Conservation (phyloP, 192 early-diverging fungal genomes). For the Gryganskiella cystojenkinii region DNA sequence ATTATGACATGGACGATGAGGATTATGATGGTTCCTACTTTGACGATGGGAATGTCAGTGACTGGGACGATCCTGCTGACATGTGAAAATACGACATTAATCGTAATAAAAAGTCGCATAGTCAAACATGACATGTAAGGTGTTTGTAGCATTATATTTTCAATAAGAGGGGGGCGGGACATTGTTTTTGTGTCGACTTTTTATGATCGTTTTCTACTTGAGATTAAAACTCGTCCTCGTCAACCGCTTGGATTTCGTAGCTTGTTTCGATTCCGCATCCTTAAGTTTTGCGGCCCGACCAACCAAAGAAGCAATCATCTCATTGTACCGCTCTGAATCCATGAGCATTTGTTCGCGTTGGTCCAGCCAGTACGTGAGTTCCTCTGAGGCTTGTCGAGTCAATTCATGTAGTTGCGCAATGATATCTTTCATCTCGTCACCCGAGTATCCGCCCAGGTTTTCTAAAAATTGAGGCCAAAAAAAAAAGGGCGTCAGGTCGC, state of each 20-base stretch:
- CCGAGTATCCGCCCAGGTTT: slow-evolving; percentile 59
- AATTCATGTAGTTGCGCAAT: slow-evolving; percentile 56
- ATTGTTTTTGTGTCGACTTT: too few relatives aligned
- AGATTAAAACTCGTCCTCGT: slow-evolving; percentile 43
- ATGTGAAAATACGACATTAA: background rate
- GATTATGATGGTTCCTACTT: slow-evolving; percentile 36
- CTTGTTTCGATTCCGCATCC: slow-evolving; percentile 43
- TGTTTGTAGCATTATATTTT: too few relatives aligned
- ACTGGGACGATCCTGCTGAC: slow-evolving; percentile 28
- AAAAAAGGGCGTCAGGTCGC: background rate
- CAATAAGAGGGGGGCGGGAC: too few relatives aligned
- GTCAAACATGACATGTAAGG: background rate
- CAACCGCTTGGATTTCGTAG: slow-evolving; percentile 37
- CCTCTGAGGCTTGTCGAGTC: slow-evolving; percentile 62
- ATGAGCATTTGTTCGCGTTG: slow-evolving; percentile 70
- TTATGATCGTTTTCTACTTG: too few relatives aligned
- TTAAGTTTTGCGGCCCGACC: slow-evolving; percentile 63
- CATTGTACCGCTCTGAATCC: slow-evolving; percentile 71
- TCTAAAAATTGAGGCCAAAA: slow-evolving; percentile 36
- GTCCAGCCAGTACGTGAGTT: slow-evolving; percentile 65
- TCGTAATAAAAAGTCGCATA: background rate
- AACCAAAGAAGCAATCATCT: slow-evolving; percentile 67
- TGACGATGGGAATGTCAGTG: slow-evolving; percentile 34
- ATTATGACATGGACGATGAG: slow-evolving; percentile 12
- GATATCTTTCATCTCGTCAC: slow-evolving; percentile 60